Base-by-base conservation (phyloP, 169 alveolate genomes). In the Cryptosporidium sp. region DNA sequence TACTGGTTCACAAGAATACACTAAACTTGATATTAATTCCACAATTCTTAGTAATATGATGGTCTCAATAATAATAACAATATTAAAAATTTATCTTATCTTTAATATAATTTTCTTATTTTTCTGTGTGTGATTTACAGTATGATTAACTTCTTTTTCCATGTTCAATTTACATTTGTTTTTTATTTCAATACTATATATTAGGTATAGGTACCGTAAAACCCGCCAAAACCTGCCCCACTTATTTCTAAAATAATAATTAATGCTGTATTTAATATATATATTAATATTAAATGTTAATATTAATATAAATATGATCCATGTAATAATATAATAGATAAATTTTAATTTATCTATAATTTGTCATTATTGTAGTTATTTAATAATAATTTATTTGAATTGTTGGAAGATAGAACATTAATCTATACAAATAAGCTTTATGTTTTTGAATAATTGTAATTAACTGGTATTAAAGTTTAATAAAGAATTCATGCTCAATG, bases 171-270 rank as follows among this genome's bases (percentile, higher is more conserved):
- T 48, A 48, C 5, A 48, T 48, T 48, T 7, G 14, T 48, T 2
- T 52, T 14, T 55, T 55, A 21, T 55, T 55, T 55, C 14, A n/a
- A 55, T 55, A 55, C 5, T n/a, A 55, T 8, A 55, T 14, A 52
- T 5, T 12, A 26, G 67, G 37, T 55, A 55, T 55, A 55, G 67
- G 67, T 55, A 55, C 35, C 35, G 21, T 21, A 3, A 21, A 48
- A 12, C 67, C 67, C 67, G 67, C 67, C 67, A 55, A 55, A 55
- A 8, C 67, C 35, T n/a, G 67, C 67, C 67, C 67, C 67, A 55
- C 67, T 55, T 55, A 55, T 10, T 26, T 55, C 35, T 14, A 55
- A 55, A 21, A 55, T n/a, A 21, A 48, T 14, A 21, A 55, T 26
- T 12, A 41, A 41, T 41, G 14, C 14, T 55, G 67, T 55, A 21